Percentiles rank a stretch among this genome's conserved stretches.
phyloP scores from a whole-genome alignment of 768 basidiomycete genomes.

The Leucogyrophana mollusca region DNA sequence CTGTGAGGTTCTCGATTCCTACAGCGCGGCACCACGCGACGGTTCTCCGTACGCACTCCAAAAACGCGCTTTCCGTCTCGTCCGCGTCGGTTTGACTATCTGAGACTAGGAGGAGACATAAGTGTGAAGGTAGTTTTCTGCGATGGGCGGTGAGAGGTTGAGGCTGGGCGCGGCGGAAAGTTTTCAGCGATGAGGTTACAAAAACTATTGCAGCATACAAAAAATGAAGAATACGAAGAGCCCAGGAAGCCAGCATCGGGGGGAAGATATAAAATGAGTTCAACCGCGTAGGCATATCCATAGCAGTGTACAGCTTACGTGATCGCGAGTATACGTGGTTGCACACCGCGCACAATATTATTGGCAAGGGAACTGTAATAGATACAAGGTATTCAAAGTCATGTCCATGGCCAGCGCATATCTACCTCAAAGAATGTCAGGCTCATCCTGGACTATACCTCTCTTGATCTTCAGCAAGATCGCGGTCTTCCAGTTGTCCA shows the following conservation, averaged over 20 bases:
- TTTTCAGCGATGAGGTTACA: slow-evolving; percentile 40
- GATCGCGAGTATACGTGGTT: too few species aligned
- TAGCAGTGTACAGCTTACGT: background rate
- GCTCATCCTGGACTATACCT: slow-evolving; percentile 58
- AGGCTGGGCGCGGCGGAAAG: slow-evolving; percentile 37
- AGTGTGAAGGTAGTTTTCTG: slow-evolving; percentile 59
- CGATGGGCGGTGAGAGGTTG: slow-evolving; percentile 50
- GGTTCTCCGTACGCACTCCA: slow-evolving; percentile 52
- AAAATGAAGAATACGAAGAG: slow-evolving; percentile 58
- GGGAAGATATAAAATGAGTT: slow-evolving; percentile 8
- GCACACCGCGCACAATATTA: too few species aligned
- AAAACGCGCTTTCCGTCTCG: slow-evolving; percentile 39
- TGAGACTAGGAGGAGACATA: slow-evolving; percentile 63
- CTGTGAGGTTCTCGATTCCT: slow-evolving; percentile 63
- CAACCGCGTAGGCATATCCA: background rate
- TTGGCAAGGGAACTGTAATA: too few species aligned
- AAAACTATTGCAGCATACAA: slow-evolving; percentile 48
- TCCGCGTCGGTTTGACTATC: slow-evolving; percentile 35
- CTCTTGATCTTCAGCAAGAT: slow-evolving; percentile 91
- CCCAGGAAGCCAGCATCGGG: slow-evolving; percentile 40
- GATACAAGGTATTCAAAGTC: background rate
- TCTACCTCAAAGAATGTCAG: slow-evolving; percentile 24
- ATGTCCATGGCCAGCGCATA: background rate
- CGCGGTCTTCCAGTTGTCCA: slow-evolving; percentile 95
- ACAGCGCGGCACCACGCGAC: slow-evolving; percentile 61